Conservation (phyloP, 139 green algal species). For the Picochlorum sp. region DNA sequence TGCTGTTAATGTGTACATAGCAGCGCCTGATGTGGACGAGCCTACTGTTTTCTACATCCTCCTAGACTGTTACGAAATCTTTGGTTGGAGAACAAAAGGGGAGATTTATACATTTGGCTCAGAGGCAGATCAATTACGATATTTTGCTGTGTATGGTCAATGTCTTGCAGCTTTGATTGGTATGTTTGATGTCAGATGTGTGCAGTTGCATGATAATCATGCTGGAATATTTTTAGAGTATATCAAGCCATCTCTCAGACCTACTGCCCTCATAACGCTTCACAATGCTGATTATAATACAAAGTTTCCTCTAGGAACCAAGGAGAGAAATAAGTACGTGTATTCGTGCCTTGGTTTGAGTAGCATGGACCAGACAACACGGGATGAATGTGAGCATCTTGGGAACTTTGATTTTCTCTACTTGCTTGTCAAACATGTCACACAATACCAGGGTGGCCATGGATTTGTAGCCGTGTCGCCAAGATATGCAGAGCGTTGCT, state of each 20-base stretch:
- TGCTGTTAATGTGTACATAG: conserved; percentile 1
- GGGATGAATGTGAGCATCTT: conserved; percentile 25
- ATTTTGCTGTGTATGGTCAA: conserved; percentile 31
- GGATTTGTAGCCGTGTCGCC: conserved; percentile 29
- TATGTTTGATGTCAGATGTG: conserved; percentile 10
- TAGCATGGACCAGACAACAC: neutral
- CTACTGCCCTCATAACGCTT: conserved; percentile 23
- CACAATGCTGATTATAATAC: conserved; percentile 40
- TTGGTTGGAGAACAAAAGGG: conserved; percentile 10
- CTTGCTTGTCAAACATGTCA: conserved; percentile 22
- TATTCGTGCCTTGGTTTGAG: conserved; percentile 5
- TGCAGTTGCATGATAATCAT: conserved; percentile 44
- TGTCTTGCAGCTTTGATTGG: conserved; percentile 12
- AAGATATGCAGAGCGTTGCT: conserved; percentile 26
- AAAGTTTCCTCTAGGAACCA: conserved; percentile 23
- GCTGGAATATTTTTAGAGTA: conserved; percentile 26
- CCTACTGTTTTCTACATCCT: conserved; percentile 13
- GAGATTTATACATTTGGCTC: conserved; percentile 24
- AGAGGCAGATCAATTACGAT: conserved; percentile 36
- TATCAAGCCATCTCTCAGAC: conserved; percentile 11
- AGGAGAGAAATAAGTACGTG: conserved; percentile 19
- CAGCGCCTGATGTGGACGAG: neutral
- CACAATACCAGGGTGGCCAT: conserved; percentile 15
- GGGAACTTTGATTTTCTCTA: conserved; percentile 31
- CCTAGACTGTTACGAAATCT: conserved; percentile 10